A percentile compares a stretch with the other conserved stretches of the same genome.
phyloP scores from a whole-genome alignment of 179 eudicot species.

The Camellia oleifera region DNA sequence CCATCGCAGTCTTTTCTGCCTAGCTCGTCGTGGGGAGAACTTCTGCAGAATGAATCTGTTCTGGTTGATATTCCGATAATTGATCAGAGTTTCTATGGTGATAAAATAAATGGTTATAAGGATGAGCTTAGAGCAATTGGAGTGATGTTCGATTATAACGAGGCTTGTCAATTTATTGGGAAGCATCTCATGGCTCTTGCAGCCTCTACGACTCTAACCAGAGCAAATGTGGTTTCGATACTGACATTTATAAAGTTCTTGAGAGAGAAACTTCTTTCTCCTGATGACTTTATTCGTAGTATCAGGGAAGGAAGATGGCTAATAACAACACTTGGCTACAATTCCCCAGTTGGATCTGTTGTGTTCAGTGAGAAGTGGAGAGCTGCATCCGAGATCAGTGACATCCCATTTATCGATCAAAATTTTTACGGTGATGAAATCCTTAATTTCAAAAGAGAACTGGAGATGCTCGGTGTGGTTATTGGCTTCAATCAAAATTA shows the following conservation, averaged over 20 bases:
- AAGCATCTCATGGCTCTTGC: constrained; percentile 55
- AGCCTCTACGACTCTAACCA: constrained; percentile 30
- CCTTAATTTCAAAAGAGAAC: constrained; percentile 37
- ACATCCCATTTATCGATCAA: constrained; percentile 52
- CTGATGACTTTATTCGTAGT: constrained; percentile 37
- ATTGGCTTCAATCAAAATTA: constrained; percentile 31
- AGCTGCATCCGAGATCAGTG: constrained; percentile 39
- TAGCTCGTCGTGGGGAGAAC: constrained; percentile 40
- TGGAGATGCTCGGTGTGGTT: constrained; percentile 46
- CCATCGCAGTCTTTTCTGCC: constrained; percentile 58
- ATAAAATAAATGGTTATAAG: constrained; percentile 27
- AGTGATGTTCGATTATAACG: constrained; percentile 43
- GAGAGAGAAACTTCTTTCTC: constrained; percentile 38
- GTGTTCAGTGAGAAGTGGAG: constrained; percentile 42
- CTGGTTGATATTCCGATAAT: constrained; percentile 63
- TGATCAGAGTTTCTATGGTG: constrained; percentile 42
- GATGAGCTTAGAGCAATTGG: constrained; percentile 55
- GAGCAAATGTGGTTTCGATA: constrained; percentile 45
- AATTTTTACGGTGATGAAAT: constrained; percentile 43
- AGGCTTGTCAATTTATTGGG: constrained; percentile 56
- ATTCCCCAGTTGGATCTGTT: constrained; percentile 42
- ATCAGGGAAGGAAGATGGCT: constrained; percentile 47
- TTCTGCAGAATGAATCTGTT: constrained; percentile 50
- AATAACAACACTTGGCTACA: constrained; percentile 46
- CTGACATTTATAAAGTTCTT: constrained; percentile 46